Percentiles rank a stretch among this genome's conserved stretches.
These are phyloP conservation scores for Pittosporum tobira DNA, from an alignment of 129 eudicot genomes.

Conservation along the genomic window DNA sequence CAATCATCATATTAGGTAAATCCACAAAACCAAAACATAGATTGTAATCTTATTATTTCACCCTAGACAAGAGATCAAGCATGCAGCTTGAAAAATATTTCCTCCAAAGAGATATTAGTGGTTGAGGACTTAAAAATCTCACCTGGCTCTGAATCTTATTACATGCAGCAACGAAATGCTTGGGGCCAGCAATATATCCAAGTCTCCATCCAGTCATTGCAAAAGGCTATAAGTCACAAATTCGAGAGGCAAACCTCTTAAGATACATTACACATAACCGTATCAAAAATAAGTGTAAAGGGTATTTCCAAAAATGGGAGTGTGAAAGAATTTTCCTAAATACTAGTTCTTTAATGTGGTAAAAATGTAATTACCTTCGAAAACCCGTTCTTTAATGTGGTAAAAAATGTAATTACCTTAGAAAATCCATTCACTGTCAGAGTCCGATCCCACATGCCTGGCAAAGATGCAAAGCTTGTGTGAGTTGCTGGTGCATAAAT, in stretches of 20 bases:
- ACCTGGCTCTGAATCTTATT: constrained; percentile 96
- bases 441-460: constrained; percentile 98
- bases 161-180: constrained; percentile 86
- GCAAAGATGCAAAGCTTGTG: constrained; percentile 97
- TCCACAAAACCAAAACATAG: not conserved
- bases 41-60: not conserved
- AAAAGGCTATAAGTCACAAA: constrained; percentile 50
- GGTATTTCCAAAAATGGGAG: not conserved
- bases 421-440: constrained; percentile 95
- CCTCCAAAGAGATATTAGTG: not conserved
- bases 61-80: not conserved
- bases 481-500: constrained; percentile 85
- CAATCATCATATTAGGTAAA: too few species aligned
- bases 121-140: not conserved
- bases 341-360: not conserved
- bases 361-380: too few species aligned
- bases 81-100: not conserved
- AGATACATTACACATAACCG: not conserved
- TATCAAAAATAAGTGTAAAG: not conserved
- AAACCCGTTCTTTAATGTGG: constrained; percentile 8
- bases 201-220: constrained; percentile 99
- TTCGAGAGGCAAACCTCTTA: constrained; percentile 6
- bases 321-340: not conserved
- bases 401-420: constrained; percentile 41
- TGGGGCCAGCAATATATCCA: constrained; percentile 94